Conservation (phyloP, 2,329 filamentous ascomycete species). For the Verticillium nonalfalfae region DNA sequence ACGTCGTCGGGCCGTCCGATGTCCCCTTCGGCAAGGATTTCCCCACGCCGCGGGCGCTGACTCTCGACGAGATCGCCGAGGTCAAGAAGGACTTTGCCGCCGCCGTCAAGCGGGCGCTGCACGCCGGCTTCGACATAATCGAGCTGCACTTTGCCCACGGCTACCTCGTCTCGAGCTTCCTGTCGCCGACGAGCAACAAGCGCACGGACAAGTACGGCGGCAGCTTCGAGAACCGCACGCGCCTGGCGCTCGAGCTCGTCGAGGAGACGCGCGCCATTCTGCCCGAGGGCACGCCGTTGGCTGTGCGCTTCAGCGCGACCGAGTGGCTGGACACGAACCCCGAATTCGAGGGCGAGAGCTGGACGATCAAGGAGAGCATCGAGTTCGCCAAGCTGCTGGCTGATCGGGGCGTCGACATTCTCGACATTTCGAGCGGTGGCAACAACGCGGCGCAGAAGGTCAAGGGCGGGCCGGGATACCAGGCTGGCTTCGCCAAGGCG, state of each 20-base stretch:
- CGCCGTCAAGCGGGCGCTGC: conserved; percentile 47
- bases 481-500: conserved; percentile 62
- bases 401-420: conserved; percentile 62
- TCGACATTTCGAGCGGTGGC: conserved; percentile 68
- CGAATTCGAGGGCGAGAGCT: conserved; percentile 49
- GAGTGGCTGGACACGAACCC: conserved; percentile 66
- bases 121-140: conserved; percentile 61
- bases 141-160: conserved; percentile 76
- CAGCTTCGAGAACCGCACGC: conserved; percentile 63
- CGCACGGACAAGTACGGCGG: conserved; percentile 64
- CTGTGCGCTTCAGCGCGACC: conserved; percentile 66
- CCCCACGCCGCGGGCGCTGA: conserved; percentile 58
- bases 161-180: conserved; percentile 66
- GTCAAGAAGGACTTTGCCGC: conserved; percentile 56
- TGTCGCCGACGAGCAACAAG: conserved; percentile 64
- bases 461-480: conserved; percentile 57
- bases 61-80: conserved; percentile 55
- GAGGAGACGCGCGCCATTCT: conserved; percentile 56
- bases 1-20: conserved; percentile 38
- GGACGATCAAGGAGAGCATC: conserved; percentile 60
- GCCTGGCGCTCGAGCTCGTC: conserved; percentile 62
- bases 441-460: conserved; percentile 55
- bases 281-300: conserved; percentile 62
- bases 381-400: conserved; percentile 58
- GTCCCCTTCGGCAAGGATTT: conserved; percentile 52